These are phyloP conservation scores for Aspergillus ellipticus DNA, from an alignment of 495 filamentous ascomycete species.

Conservation along the genomic window DNA sequence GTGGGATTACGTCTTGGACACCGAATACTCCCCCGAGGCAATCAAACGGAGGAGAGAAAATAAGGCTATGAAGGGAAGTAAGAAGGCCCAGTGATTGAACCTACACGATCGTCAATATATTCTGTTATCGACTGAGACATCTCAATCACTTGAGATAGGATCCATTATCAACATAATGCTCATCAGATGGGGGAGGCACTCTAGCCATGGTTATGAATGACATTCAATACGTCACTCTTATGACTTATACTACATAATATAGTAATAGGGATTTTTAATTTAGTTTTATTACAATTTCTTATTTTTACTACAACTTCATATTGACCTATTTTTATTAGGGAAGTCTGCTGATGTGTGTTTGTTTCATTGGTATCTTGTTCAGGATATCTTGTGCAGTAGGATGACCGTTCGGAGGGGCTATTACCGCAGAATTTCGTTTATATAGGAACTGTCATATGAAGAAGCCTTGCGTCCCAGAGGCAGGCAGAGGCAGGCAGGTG, in stretches of 20 bases:
- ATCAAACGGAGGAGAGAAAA: conserved; percentile 77
- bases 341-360: too few species aligned
- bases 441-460: too few species aligned
- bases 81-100: conserved; percentile 44
- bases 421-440: too few species aligned
- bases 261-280: neutral
- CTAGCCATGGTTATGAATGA: neutral
- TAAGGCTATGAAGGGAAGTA: conserved; percentile 60
- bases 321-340: too few species aligned
- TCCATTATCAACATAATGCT: neutral
- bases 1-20: conserved; percentile 96
- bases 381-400: too few species aligned
- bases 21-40: conserved; percentile 86
- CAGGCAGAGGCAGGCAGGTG: too few species aligned
- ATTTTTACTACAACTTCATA: too few species aligned
- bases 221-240: neutral
- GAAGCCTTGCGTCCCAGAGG: too few species aligned
- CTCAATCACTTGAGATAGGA: neutral
- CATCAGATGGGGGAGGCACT: too few species aligned
- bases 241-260: neutral
- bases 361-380: too few species aligned
- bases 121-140: too few species aligned
- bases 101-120: neutral
- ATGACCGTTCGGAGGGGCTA: too few species aligned
- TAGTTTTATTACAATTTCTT: neutral